Evolutionary conservation across 2,329 filamentous ascomycete genomes (phyloP), one percentile per base, ranked within the genome.

Genomic region (Xylariaceae sp.): DNA sequence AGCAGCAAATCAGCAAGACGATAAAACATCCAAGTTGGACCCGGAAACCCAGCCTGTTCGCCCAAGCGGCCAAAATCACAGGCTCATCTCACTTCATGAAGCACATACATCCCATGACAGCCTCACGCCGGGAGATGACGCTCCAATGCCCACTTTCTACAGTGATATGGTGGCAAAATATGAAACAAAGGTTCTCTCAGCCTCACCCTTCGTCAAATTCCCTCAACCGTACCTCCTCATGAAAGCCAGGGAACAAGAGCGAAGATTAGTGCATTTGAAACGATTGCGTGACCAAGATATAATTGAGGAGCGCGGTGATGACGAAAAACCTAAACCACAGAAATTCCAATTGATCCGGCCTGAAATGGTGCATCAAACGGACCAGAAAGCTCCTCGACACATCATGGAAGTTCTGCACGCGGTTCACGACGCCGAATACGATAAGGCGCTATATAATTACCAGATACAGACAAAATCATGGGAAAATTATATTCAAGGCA

Each of bases 171-270:
- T 97, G 29, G 84, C 89, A 46, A 92, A 95, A 58, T 90, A 95
- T 59, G 83, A 94, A 60, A 95, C 90, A 5, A 94, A 92, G 61
- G 86, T 98, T 36, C 72, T 98, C 5, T 98, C 94, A 1, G 89
- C 90, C 1, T 98, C 93, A 0, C 93, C 93, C 0, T 97, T 95
- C 62, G 93, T 98, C 54, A 92, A 89, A 60, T 98, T 97, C 61
- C 86, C 87, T 53, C 89, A 93, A 61, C 93, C 93, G 1, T 95
- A 97, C 65, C 78, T 97, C 20, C 76, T 98, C 29, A 94, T 93
- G 76, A 88, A 88, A 60, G 86, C 93, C 34, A 83, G 93, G 40
- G 91, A 96, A 63, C 86, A 96, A 61, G 93, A 98, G 67, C 78
- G 88, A 42, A 82, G 86, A 44, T 73, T 98, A 5, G 79, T 86